Evolutionary conservation across 1,284 basidiomycete species (phyloP).

Genomic region (Naganishia cerealis): DNA sequence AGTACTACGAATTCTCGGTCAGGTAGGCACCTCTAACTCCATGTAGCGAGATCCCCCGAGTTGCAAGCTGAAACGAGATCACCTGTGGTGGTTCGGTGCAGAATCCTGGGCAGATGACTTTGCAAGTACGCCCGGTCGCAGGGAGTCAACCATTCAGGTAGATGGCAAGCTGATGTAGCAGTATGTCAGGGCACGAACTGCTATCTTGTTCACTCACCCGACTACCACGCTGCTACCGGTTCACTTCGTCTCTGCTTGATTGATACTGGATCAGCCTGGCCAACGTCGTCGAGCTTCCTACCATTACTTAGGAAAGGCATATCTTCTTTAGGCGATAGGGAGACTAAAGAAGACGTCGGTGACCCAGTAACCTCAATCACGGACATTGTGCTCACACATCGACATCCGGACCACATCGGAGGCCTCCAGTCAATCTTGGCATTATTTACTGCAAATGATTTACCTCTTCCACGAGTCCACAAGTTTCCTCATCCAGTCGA

Average conservation of each 20-base stretch:
- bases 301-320: conserved; percentile 15
- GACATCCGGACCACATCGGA: conserved; percentile 30
- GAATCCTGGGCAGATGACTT: conserved; percentile 32
- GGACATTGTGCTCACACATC: conserved; percentile 31
- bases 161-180: neutral
- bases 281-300: conserved; percentile 25
- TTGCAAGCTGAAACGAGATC: neutral
- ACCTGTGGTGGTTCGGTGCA: neutral
- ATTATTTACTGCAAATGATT: neutral
- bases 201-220: conserved; percentile 20
- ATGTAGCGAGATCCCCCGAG: neutral
- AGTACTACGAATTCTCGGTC: conserved; percentile 25
- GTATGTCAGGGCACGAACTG: conserved; percentile 28
- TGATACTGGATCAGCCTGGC: conserved; percentile 30
- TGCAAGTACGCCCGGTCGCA: conserved; percentile 17
- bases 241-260: conserved; percentile 14
- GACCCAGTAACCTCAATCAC: conserved; percentile 18
- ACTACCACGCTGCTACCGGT: too few species aligned
- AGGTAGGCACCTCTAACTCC: conserved; percentile 9
- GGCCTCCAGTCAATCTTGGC: conserved; percentile 20
- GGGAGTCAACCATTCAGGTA: too few species aligned
- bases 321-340: neutral
- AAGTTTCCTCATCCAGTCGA: conserved; percentile 16
- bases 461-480: conserved; percentile 21
- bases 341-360: neutral